Evolutionary conservation across 768 basidiomycete species (phyloP), one percentile per base, ranked within the genome.

Genomic region (Daedaleopsis nitida): DNA sequence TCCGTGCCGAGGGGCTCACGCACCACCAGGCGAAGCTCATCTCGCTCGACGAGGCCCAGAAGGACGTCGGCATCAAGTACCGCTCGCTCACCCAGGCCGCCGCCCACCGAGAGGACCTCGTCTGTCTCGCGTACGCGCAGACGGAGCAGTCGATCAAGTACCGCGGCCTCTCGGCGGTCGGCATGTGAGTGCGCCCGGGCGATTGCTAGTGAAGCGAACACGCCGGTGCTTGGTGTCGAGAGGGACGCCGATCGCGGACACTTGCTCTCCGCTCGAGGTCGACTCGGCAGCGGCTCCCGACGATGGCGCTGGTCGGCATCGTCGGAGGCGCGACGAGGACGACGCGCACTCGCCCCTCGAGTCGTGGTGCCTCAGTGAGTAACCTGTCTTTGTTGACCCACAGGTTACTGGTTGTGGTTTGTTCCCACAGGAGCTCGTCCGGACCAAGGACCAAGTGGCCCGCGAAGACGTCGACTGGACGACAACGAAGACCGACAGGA

Each of bases 11-110:
- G 44, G 59, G 59, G 34, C 63, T 66, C 44, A 66, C 65, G 14
- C 57, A 66, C 52, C 51, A 59, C 54, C 52, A 55, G 65, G 53
- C 60, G 44, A 27, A 34, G 42, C 60, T 66, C 50, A 39, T 66
- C 49, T 50, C 65, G 37, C 49, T 66, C 16, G 48, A 55, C 27
- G 44, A 66, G 47, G 65, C 65, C 21, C 65, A 66, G 63, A 60
- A 62, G 49, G 51, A 56, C 32, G 16, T 35, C 9, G 48, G 27
- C 52, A 64, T 66, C 59, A 55, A 52, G 55, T 66, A 66, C 59
- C 66, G 51, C 53, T 58, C 57, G 63, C 63, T 66, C 45, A 66
- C 66, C 7, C 39, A 62, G 27, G 27, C 27, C 7, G 27, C 27
- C 27, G 27, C 27, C 24, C 27, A 34, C 55, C 48, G 53, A 57